phyloP scores from a whole-genome alignment of 2,329 filamentous ascomycete genomes.

The Claviceps sp. region DNA sequence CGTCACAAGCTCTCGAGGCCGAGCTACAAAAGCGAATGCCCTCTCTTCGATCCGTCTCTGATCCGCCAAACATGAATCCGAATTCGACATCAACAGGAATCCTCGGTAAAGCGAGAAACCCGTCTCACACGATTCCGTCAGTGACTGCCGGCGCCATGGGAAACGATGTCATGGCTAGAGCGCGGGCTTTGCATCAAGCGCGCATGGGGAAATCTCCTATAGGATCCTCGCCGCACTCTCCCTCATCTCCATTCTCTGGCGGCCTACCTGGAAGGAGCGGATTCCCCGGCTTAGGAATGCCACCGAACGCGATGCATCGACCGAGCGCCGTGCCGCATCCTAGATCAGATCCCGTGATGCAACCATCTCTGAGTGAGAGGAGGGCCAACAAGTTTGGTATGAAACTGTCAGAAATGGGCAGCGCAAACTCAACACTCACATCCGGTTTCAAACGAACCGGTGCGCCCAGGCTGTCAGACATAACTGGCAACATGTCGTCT shows the following conservation, averaged over 20 bases:
- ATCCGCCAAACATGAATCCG: slow-evolving; percentile 53
- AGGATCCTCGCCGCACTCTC: slow-evolving; percentile 16
- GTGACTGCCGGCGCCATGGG: slow-evolving; percentile 21
- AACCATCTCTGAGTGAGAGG: slow-evolving; percentile 53
- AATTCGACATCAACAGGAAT: slow-evolving; percentile 78
- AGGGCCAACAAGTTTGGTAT: slow-evolving; percentile 40
- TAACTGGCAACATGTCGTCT: slow-evolving; percentile 15
- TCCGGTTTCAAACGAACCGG: slow-evolving; percentile 17
- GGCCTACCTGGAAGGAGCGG: slow-evolving; percentile 26
- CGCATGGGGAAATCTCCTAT: slow-evolving; percentile 27
- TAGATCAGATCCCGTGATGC: slow-evolving; percentile 39
- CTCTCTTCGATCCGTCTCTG: slow-evolving; percentile 46
- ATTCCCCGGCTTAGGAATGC: slow-evolving; percentile 28
- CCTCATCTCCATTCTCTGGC: slow-evolving; percentile 19
- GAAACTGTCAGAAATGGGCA: slow-evolving; percentile 43
- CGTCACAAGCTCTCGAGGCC: slow-evolving; percentile 24
- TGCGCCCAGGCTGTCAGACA: slow-evolving; percentile 31
- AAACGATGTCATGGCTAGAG: slow-evolving; percentile 33
- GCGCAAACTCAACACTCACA: slow-evolving; percentile 13
- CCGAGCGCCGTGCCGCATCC: slow-evolving; percentile 35
- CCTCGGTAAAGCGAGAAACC: slow-evolving; percentile 51
- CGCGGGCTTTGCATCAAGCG: slow-evolving; percentile 31
- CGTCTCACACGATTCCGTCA: slow-evolving; percentile 26
- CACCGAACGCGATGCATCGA: slow-evolving; percentile 27
- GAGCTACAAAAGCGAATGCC: slow-evolving; percentile 37